A percentile compares a stretch with the other conserved stretches of the same genome.
These are phyloP conservation scores for Dionaea muscipula DNA, from an alignment of 179 eudicot genomes.

Conservation along the genomic window DNA sequence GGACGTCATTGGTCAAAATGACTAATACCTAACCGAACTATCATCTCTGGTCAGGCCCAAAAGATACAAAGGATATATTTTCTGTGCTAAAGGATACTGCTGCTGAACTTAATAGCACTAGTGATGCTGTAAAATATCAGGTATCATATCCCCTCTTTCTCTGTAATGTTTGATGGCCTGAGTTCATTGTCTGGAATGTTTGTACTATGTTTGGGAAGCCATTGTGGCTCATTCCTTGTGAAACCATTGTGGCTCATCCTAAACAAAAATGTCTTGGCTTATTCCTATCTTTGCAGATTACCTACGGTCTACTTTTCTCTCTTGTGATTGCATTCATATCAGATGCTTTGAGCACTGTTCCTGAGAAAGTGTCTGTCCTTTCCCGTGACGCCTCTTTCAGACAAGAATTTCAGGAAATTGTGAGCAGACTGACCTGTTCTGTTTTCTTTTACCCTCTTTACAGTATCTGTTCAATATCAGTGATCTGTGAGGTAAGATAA, in stretches of 20 bases:
- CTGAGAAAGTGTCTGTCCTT: conserved; percentile 55
- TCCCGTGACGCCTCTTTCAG: conserved; percentile 69
- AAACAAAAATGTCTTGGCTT: no score
- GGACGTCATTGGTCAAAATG: no score
- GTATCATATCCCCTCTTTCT: conserved; percentile 16
- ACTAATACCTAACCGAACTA: neutral
- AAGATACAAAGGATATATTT: conserved; percentile 74
- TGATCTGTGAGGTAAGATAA: conserved; percentile 9
- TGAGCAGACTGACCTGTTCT: conserved; percentile 25
- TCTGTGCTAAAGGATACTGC: conserved; percentile 56
- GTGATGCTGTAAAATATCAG: conserved; percentile 64
- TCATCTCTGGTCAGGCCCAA: conserved; percentile 44
- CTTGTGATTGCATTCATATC: conserved; percentile 75
- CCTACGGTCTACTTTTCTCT: conserved; percentile 69
- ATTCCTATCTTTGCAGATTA: conserved; percentile 46
- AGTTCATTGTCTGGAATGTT: neutral
- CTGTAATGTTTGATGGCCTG: neutral
- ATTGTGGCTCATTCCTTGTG: neutral
- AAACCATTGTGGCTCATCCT: neutral
- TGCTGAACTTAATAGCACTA: conserved; percentile 42
- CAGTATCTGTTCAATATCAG: conserved; percentile 3
- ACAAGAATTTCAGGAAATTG: conserved; percentile 74
- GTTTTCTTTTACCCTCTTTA: neutral
- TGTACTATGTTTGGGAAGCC: neutral
- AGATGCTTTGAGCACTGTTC: conserved; percentile 69